Conservation (phyloP, 192 early-diverging fungal species). For the Gigaspora rosea region DNA sequence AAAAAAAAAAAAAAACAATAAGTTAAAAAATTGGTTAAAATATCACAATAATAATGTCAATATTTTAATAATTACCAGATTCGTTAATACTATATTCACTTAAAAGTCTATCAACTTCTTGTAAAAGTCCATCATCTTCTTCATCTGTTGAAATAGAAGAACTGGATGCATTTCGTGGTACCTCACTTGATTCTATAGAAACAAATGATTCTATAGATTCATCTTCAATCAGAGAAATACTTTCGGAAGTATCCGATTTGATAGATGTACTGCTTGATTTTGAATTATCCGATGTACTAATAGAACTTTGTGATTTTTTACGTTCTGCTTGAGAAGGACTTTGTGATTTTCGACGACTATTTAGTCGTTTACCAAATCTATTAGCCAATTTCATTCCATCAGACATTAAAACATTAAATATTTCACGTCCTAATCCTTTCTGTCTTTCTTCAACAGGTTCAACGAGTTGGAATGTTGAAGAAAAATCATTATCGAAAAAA, state of each 20-base stretch:
- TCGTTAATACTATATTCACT: constrained; percentile 25
- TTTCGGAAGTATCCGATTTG: too few relatives aligned
- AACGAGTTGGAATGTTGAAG: constrained; percentile 58
- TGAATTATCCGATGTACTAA: not conserved
- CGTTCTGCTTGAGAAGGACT: not conserved
- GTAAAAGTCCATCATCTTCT: constrained; percentile 26
- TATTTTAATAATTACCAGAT: not conserved
- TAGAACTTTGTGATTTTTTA: not conserved
- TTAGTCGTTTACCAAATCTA: constrained; percentile 38
- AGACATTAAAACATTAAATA: constrained; percentile 58
- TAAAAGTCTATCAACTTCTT: constrained; percentile 35
- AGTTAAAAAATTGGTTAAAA: too few relatives aligned
- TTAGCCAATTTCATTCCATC: constrained; percentile 55
- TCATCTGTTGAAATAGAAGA: constrained; percentile 5
- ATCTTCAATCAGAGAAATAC: not conserved
- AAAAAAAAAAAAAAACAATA: too few relatives aligned
- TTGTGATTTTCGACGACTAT: not conserved
- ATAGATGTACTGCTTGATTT: not conserved
- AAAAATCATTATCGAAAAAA: constrained; percentile 77
- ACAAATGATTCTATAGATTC: not conserved
- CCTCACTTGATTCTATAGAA: constrained; percentile 21
- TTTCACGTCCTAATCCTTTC: constrained; percentile 53
- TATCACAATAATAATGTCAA: too few relatives aligned
- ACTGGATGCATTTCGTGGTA: not conserved
- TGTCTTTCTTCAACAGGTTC: constrained; percentile 56